Conservation (phyloP, 371 early-diverging fungal species). For the Haplosporangium sp. region DNA sequence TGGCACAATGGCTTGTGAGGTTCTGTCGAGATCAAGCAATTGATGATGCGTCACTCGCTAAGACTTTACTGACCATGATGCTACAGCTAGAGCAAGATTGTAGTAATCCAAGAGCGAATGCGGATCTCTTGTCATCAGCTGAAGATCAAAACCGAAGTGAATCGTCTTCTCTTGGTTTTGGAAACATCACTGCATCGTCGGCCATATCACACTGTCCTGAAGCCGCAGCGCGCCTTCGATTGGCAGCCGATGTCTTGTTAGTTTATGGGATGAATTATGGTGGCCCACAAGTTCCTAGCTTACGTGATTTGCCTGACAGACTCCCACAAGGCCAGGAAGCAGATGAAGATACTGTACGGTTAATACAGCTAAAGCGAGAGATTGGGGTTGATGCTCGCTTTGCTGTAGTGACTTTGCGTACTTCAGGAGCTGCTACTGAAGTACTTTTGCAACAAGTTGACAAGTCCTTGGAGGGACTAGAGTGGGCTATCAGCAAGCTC, state of each 20-base stretch:
- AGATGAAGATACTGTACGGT: constrained; percentile 32
- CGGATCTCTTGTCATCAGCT: constrained; percentile 9
- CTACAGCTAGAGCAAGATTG: constrained; percentile 43
- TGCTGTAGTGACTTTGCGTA: constrained; percentile 45
- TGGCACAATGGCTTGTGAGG: constrained; percentile 42
- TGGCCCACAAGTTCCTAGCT: constrained; percentile 19
- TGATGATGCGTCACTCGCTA: constrained; percentile 38
- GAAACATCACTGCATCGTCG: constrained; percentile 30
- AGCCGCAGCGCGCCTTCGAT: constrained; percentile 36
- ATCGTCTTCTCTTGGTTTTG: constrained; percentile 28
- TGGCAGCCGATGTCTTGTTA: constrained; percentile 45
- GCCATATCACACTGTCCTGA: constrained; percentile 28
- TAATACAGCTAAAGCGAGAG: constrained; percentile 31
- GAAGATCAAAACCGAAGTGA: background rate
- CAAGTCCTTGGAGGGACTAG: constrained; percentile 42
- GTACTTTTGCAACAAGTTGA: constrained; percentile 43
- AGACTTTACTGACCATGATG: constrained; percentile 33
- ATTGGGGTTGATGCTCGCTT: constrained; percentile 40
- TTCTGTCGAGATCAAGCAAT: constrained; percentile 45
- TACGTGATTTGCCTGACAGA: constrained; percentile 29
- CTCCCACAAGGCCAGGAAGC: constrained; percentile 18
- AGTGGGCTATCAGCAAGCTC: constrained; percentile 51
- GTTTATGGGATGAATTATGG: constrained; percentile 40
- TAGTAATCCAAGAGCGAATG: constrained; percentile 18
- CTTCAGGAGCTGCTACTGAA: constrained; percentile 33